These are phyloP conservation scores for Cryptomeria japonica DNA, from an alignment of 75 land plant genomes.

Conservation along the genomic window DNA sequence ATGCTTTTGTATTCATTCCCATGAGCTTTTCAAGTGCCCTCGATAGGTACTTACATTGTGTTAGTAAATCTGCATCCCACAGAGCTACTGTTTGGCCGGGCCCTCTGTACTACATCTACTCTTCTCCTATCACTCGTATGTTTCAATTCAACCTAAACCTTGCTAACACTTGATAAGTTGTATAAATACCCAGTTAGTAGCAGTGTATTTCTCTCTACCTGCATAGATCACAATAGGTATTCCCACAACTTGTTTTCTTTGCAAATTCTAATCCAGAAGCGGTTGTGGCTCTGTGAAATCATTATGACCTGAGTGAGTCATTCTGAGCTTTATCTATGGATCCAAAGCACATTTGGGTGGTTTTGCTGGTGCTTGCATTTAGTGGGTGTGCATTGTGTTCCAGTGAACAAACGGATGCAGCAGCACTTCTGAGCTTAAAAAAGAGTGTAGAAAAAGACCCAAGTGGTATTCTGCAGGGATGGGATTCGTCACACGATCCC, in stretches of 20 bases:
- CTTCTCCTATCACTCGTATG: background rate
- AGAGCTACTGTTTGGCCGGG: background rate
- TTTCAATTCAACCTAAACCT: background rate
- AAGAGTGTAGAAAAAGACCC: slow-evolving; percentile 45
- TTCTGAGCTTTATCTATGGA: background rate
- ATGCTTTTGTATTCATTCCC: no score
- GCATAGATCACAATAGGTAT: background rate
- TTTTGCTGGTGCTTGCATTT: background rate
- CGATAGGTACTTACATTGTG: no score
- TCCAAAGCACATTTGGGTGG: background rate
- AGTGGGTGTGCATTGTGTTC: background rate
- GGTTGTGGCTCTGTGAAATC: background rate
- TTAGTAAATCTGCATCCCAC: background rate
- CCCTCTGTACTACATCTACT: background rate
- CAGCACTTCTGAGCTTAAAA: slow-evolving; percentile 52
- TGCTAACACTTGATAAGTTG: background rate
- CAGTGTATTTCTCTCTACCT: background rate
- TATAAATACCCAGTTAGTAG: background rate
- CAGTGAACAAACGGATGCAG: slow-evolving; percentile 35
- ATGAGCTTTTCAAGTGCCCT: no score
- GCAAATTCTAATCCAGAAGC: background rate
- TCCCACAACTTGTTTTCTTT: background rate
- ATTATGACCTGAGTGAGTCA: background rate
- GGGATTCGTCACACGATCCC: slow-evolving; percentile 34
- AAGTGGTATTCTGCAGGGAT: slow-evolving; percentile 36